Percentiles rank a stretch among this genome's conserved stretches.
phyloP scores from a whole-genome alignment of 1,139 yeast species.

The Hyphopichia fennica region DNA sequence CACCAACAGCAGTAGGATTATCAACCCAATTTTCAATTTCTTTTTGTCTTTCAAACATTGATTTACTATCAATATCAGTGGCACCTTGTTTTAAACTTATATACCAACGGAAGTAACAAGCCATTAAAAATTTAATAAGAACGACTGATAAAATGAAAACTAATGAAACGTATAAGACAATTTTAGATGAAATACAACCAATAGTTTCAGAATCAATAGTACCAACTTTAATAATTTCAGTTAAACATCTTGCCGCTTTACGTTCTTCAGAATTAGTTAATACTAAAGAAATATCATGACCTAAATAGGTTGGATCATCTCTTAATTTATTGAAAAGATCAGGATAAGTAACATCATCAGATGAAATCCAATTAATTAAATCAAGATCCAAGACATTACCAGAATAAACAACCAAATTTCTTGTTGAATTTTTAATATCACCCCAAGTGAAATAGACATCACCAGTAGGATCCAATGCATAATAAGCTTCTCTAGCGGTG shows the following conservation, averaged over 20 bases:
- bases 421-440: constrained; percentile 65
- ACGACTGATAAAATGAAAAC: constrained; percentile 84
- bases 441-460: constrained; percentile 92
- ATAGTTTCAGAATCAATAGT: constrained; percentile 84
- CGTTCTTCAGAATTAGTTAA: constrained; percentile 70
- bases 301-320: constrained; percentile 55
- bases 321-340: constrained; percentile 62
- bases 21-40: constrained; percentile 83
- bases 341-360: constrained; percentile 72
- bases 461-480: constrained; percentile 59
- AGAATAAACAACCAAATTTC: constrained; percentile 82
- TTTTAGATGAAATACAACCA: constrained; percentile 92
- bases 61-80: constrained; percentile 49
- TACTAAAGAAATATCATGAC: constrained; percentile 79
- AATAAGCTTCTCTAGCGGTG: constrained; percentile 67
- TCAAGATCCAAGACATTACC: constrained; percentile 85
- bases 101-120: constrained; percentile 87
- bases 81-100: constrained; percentile 83
- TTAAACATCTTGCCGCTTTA: constrained; percentile 73
- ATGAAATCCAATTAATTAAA: constrained; percentile 70
- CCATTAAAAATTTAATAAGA: constrained; percentile 71
- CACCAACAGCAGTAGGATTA: constrained; percentile 41
- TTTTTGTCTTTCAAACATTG: constrained; percentile 49
- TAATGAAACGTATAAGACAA: constrained; percentile 77
- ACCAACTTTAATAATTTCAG: constrained; percentile 90